A percentile compares a stretch with the other conserved stretches of the same genome.
These are phyloP conservation scores for Termitomyces sp. DNA, from an alignment of 768 basidiomycete species.

Conservation along the genomic window DNA sequence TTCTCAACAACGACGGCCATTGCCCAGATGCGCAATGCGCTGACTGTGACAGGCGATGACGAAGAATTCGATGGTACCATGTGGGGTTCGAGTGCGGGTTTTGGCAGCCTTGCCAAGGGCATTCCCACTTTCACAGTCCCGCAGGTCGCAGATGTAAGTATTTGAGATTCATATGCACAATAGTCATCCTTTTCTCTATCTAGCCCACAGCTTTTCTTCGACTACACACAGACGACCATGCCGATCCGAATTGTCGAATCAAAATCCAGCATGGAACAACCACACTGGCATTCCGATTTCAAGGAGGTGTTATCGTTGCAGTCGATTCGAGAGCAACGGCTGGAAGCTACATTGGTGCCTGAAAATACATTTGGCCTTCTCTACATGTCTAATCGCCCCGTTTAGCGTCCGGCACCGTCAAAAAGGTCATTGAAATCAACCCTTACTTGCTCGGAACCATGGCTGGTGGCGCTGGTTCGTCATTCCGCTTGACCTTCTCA, in stretches of 20 bases:
- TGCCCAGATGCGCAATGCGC: slow-evolving; percentile 44
- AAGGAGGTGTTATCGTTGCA: slow-evolving; percentile 97
- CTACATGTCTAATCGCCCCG: not conserved
- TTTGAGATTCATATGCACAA: not conserved
- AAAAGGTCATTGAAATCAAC: slow-evolving; percentile 99
- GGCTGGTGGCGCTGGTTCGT: slow-evolving; percentile 95
- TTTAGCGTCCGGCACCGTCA: slow-evolving; percentile 94
- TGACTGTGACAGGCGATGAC: slow-evolving; percentile 48
- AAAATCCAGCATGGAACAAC: slow-evolving; percentile 99
- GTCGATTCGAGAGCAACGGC: slow-evolving; percentile 99
- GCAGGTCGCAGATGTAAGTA: slow-evolving; percentile 68
- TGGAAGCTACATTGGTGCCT: slow-evolving; percentile 91
- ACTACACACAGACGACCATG: slow-evolving; percentile 92
- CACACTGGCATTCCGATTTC: slow-evolving; percentile 93
- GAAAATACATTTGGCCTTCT: too few relatives aligned
- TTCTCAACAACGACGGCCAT: slow-evolving; percentile 55
- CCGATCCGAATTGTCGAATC: slow-evolving; percentile 91
- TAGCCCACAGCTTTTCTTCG: slow-evolving; percentile 90
- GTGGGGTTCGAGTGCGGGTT: slow-evolving; percentile 85
- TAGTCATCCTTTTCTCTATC: slow-evolving; percentile 3
- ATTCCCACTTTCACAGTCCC: slow-evolving; percentile 71
- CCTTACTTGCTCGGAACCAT: slow-evolving; percentile 98
- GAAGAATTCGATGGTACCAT: slow-evolving; percentile 59
- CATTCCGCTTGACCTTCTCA: not conserved
- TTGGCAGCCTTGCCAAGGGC: slow-evolving; percentile 68